Percentiles rank a stretch among this genome's conserved stretches.
Conservation (phyloP, 176 grass and related monocot species). For the Oryza nivara region DNA sequence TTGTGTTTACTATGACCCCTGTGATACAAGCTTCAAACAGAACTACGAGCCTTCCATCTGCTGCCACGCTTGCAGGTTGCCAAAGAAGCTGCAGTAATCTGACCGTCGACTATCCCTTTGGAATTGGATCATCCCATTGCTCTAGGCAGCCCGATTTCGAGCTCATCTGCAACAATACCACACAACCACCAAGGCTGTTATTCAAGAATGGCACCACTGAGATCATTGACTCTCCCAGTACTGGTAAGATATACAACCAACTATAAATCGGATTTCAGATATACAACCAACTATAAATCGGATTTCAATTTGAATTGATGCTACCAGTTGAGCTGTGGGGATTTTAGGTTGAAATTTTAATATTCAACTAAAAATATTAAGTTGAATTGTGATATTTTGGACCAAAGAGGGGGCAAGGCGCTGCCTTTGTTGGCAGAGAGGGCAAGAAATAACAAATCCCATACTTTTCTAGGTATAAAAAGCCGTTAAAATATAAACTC, state of each 20-base stretch:
- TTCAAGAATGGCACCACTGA: conserved; percentile 11
- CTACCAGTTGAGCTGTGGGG: no score
- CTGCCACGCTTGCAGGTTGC: not conserved
- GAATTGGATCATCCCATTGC: conserved; percentile 28
- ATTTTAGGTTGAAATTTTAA: no score
- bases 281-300: not conserved
- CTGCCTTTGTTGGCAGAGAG: no score
- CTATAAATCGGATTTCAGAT: no score
- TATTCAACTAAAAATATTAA: no score
- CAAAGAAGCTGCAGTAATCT: conserved; percentile 15
- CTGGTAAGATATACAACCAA: not conserved
- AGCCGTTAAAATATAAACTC: no score
- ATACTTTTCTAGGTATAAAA: no score
- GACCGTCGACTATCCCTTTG: conserved; percentile 42
- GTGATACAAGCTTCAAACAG: not conserved
- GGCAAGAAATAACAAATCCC: no score
- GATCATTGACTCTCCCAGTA: accelerated
- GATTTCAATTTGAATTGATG: no score
- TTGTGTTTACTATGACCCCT: not conserved
- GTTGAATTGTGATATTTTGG: no score
- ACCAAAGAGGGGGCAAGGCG: no score
- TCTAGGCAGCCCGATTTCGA: conserved; percentile 13
- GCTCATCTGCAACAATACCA: conserved; percentile 40
- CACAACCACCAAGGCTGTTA: conserved; percentile 19
- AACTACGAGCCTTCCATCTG: not conserved